A percentile compares a stretch with the other conserved stretches of the same genome.
Evolutionary conservation across 2,329 filamentous ascomycete species (phyloP).

Genomic region (Talaromyces atroroseus): DNA sequence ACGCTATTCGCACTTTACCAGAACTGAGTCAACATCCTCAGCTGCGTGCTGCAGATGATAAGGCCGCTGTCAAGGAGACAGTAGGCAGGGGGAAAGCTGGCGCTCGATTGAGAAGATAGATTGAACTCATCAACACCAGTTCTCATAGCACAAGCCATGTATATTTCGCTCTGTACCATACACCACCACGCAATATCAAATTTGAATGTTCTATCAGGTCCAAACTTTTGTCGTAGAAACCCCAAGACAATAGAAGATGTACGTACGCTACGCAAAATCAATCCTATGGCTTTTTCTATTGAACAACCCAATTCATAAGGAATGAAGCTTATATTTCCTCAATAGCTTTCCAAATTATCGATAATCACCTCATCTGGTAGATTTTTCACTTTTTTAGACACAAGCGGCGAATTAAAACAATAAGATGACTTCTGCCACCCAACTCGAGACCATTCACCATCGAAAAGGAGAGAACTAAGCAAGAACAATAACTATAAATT

Average conservation of each 20-base stretch:
- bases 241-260: background rate
- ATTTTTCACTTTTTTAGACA: background rate
- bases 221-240: background rate
- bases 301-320: background rate
- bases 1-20: conserved; percentile 29
- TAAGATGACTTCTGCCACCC: background rate
- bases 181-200: background rate
- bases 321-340: background rate
- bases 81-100: conserved; percentile 1
- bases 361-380: background rate
- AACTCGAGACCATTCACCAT: background rate
- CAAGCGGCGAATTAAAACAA: background rate
- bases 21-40: conserved; percentile 27
- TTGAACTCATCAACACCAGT: background rate
- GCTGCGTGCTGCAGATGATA: conserved; percentile 21
- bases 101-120: conserved; percentile 5
- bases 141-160: conserved; percentile 1
- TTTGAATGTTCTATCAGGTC: background rate
- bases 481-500: background rate
- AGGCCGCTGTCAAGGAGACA: conserved; percentile 23
- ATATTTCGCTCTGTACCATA: conserved; percentile 2
- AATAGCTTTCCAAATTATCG: background rate
- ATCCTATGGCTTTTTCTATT: too few species aligned
- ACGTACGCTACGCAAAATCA: background rate
- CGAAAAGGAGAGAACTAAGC: background rate